Evolutionary conservation across 371 early-diverging fungal species (phyloP).

Genomic region (Zopfochytrium polystomum): DNA sequence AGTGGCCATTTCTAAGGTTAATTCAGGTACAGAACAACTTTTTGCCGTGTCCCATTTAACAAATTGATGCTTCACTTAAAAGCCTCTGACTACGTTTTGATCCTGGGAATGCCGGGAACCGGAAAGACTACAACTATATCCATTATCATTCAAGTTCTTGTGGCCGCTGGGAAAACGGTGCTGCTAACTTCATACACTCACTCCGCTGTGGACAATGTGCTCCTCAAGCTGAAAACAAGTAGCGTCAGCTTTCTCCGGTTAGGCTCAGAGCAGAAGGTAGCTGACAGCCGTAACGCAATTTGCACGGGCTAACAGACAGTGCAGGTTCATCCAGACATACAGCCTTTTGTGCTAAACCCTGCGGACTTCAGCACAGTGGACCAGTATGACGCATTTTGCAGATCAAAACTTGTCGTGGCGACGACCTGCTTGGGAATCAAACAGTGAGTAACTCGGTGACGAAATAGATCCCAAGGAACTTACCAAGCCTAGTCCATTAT

Average conservation of each 20-base stretch:
- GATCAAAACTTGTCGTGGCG: constrained; percentile 68
- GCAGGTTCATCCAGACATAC: constrained; percentile 66
- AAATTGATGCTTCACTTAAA: constrained; percentile 19
- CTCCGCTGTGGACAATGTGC: constrained; percentile 91
- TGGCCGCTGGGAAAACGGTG: constrained; percentile 69
- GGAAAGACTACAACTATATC: constrained; percentile 96
- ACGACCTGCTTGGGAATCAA: constrained; percentile 87
- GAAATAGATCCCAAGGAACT: background rate
- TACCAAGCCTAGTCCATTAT: constrained; percentile 39
- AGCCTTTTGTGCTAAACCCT: constrained; percentile 50
- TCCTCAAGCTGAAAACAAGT: constrained; percentile 70
- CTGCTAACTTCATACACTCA: constrained; percentile 95
- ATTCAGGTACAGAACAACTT: constrained; percentile 59
- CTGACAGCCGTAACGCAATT: no score
- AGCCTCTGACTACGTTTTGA: constrained; percentile 85
- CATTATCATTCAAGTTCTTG: constrained; percentile 72
- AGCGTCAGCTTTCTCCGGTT: constrained; percentile 67
- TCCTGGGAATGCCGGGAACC: constrained; percentile 99
- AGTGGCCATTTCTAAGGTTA: constrained; percentile 44
- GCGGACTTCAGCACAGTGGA: constrained; percentile 51
- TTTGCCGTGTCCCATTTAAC: constrained; percentile 6
- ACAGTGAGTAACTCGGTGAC: constrained; percentile 55
- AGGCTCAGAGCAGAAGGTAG: constrained; percentile 65
- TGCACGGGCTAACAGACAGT: no score
- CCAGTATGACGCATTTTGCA: constrained; percentile 58